Conservation (phyloP, 495 filamentous ascomycete species). For the Parmelia sp. region DNA sequence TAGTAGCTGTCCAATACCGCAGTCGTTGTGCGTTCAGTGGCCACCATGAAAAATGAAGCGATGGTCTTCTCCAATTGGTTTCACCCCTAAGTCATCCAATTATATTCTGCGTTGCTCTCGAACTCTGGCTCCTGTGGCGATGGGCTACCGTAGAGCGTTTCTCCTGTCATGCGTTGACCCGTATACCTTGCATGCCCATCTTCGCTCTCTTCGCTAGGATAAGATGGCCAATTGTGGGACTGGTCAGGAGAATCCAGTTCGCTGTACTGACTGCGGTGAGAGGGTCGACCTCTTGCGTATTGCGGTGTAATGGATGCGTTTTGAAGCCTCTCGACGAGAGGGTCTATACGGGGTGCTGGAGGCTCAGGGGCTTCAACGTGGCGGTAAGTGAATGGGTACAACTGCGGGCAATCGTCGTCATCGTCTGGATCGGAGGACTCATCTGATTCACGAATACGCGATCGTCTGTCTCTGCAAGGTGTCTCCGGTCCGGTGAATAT, state of each 20-base stretch:
- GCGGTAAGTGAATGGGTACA: not conserved
- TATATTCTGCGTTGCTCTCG: not conserved
- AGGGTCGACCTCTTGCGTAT: not conserved
- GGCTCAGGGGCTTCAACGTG: not conserved
- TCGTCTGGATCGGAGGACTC: slow-evolving; percentile 3
- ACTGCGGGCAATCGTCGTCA: not conserved
- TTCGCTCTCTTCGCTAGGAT: not conserved
- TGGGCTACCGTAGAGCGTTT: not conserved
- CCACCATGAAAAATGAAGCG: not conserved
- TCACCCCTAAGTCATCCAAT: slow-evolving; percentile 2
- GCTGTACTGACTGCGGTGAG: not conserved
- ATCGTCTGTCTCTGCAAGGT: slow-evolving; percentile 4
- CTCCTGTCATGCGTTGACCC: not conserved
- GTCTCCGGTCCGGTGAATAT: not conserved
- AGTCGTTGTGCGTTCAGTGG: not conserved
- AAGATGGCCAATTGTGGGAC: not conserved
- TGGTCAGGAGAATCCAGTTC: not conserved
- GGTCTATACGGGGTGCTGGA: not conserved
- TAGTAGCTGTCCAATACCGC: not conserved
- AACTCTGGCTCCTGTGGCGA: not conserved
- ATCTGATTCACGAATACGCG: slow-evolving; percentile 9
- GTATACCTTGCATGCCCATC: not conserved
- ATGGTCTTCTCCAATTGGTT: not conserved
- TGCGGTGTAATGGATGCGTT: slow-evolving; percentile 4
- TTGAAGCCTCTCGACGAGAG: slow-evolving; percentile 3